phyloP scores from a whole-genome alignment of 495 filamentous ascomycete species.

The Penicillium cosmopolitanum region DNA sequence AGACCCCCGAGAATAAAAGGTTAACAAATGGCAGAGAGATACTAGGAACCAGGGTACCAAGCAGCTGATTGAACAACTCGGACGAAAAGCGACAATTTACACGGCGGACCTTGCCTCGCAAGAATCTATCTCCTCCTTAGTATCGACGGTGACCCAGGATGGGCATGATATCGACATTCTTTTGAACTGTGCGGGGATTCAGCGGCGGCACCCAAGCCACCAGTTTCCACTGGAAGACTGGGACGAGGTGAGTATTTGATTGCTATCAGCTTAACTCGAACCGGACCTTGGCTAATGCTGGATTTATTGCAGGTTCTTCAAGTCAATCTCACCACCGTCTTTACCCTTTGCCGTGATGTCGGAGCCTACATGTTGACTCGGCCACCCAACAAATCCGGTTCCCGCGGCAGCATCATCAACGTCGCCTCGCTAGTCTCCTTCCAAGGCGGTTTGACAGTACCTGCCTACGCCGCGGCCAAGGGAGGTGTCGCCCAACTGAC shows the following conservation, averaged over 20 bases:
- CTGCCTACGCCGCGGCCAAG: slow-evolving; percentile 82
- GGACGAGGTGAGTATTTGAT: slow-evolving; percentile 53
- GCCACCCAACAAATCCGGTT: slow-evolving; percentile 40
- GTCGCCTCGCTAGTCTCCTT: slow-evolving; percentile 78
- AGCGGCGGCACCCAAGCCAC: slow-evolving; percentile 71
- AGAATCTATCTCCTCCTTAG: slow-evolving; percentile 57
- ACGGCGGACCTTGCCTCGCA: slow-evolving; percentile 69
- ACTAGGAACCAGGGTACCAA: slow-evolving; percentile 60
- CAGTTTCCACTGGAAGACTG: slow-evolving; percentile 75
- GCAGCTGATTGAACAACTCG: slow-evolving; percentile 62
- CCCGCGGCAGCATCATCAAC: slow-evolving; percentile 77
- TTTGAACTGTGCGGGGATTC: slow-evolving; percentile 85
- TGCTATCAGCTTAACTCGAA: not conserved
- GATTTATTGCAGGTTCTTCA: slow-evolving; percentile 62
- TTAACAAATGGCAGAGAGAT: slow-evolving; percentile 48
- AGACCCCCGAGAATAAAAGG: not conserved
- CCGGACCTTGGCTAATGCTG: not conserved
- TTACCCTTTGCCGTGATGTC: slow-evolving; percentile 75
- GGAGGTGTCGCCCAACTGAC: slow-evolving; percentile 81
- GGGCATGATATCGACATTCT: slow-evolving; percentile 68
- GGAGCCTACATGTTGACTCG: slow-evolving; percentile 77
- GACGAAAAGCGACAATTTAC: slow-evolving; percentile 70
- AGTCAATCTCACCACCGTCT: slow-evolving; percentile 77
- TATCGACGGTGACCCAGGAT: slow-evolving; percentile 63
- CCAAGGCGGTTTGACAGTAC: slow-evolving; percentile 81